A percentile compares a stretch with the other conserved stretches of the same genome.
phyloP scores from a whole-genome alignment of 805 yeast species.

The Metschnikowia dekortorum region DNA sequence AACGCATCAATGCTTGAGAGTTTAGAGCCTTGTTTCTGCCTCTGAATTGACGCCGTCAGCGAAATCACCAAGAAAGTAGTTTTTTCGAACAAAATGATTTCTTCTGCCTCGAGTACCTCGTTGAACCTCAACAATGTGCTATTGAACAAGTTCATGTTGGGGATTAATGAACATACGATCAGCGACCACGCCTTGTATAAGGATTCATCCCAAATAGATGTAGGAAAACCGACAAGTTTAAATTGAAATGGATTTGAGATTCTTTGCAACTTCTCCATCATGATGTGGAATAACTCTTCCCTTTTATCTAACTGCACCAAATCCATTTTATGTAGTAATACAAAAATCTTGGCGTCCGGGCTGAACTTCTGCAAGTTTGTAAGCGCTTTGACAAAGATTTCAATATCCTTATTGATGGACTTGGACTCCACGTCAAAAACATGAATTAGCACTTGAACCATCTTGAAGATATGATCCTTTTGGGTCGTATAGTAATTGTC shows the following conservation, averaged over 20 bases:
- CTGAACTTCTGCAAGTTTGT: slow-evolving; percentile 77
- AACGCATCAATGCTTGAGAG: slow-evolving; percentile 26
- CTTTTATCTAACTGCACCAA: slow-evolving; percentile 82
- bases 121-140: slow-evolving; percentile 70
- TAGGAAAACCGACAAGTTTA: slow-evolving; percentile 79
- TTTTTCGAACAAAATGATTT: slow-evolving; percentile 85
- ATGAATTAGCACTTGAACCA: slow-evolving; percentile 92
- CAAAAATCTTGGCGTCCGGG: slow-evolving; percentile 89
- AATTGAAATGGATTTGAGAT: slow-evolving; percentile 66
- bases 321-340: slow-evolving; percentile 93
- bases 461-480: slow-evolving; percentile 86
- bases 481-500: slow-evolving; percentile 88
- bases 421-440: slow-evolving; percentile 95
- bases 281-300: slow-evolving; percentile 74
- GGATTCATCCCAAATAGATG: slow-evolving; percentile 96
- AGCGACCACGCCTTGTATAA: slow-evolving; percentile 96
- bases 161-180: slow-evolving; percentile 90
- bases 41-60: slow-evolving; percentile 44
- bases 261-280: slow-evolving; percentile 76
- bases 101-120: slow-evolving; percentile 74
- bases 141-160: slow-evolving; percentile 81
- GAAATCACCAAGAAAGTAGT: slow-evolving; percentile 86
- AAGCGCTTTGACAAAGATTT: slow-evolving; percentile 79
- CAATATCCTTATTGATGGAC: slow-evolving; percentile 88
- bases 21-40: slow-evolving; percentile 12